Base-by-base conservation (phyloP, 1,139 yeast genomes). In the Candida sp. region DNA sequence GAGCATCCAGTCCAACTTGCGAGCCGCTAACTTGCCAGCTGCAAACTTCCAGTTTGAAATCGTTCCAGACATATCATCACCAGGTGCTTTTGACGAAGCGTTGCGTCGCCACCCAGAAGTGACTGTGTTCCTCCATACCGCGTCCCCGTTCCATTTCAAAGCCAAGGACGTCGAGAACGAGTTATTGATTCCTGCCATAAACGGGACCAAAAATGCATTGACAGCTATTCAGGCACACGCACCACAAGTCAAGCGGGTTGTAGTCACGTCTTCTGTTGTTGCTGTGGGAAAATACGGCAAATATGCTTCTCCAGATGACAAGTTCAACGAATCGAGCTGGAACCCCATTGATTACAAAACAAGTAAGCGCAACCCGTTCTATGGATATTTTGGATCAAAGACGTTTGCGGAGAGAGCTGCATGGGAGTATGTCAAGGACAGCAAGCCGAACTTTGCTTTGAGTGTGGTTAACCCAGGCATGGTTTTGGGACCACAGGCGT, bases 1-100 rank as follows among this genome's bases (percentile, higher is more conserved):
- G 3, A 49, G 52, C 5, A 60, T 69, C 49, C 26, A 25, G 27
- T 5, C 5, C 53, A 58, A 42, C 50, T 60, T 32, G 57, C 35
- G 22, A 40, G 37, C 38, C 22, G 27, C 26, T 9, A 8, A 63
- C 27, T 67, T 73, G 46, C 60, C 61, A 3, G 53, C 62, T 9
- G 38, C 46, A 6, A 58, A 59, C 4, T 73, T 73, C 49, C 31
- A 54, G 2, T 72, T 65, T 54, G 75, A 59, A 22, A 56, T 72
- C 23, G 69, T 73, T 11, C 59, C 60, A 5, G 70, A 65, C 42
- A 59, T 73, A 46, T 62, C 54, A 4, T 49, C 61, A 3, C 70
- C 67, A 3, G 76, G 73, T 41, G 88, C 89, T 0, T 86, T 85
- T 57, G 86, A 84, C 61, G 69, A 73, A 22, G 80, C 77, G 1